Evolutionary conservation across 2,329 filamentous ascomycete species (phyloP).

Genomic region (Talaromyces sp.): DNA sequence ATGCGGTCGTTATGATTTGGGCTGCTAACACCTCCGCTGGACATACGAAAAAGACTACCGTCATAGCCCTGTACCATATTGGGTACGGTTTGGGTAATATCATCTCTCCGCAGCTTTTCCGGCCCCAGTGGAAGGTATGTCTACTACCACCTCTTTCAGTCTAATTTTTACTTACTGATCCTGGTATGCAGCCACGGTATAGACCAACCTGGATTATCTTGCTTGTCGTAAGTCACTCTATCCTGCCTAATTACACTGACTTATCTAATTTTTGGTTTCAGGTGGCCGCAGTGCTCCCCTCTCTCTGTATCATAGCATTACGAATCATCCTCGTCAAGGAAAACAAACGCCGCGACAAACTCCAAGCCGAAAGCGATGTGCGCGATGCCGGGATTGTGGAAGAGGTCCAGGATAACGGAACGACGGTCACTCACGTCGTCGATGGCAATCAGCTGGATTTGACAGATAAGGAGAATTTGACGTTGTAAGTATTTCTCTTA

Average conservation of each 20-base stretch:
- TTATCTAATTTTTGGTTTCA: slow-evolving; percentile 25
- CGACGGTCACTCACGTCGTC: slow-evolving; percentile 29
- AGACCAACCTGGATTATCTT: slow-evolving; percentile 27
- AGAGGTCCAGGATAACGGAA: slow-evolving; percentile 23
- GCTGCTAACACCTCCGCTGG: slow-evolving; percentile 39
- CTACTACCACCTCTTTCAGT: not conserved
- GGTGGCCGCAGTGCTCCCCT: slow-evolving; percentile 40
- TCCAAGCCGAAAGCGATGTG: slow-evolving; percentile 23
- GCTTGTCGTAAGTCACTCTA: slow-evolving; percentile 30
- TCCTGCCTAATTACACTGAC: slow-evolving; percentile 20
- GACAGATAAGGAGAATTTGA: slow-evolving; percentile 37
- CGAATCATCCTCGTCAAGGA: slow-evolving; percentile 41
- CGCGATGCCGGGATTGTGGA: slow-evolving; percentile 28
- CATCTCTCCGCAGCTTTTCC: slow-evolving; percentile 44
- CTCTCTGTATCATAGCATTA: slow-evolving; percentile 40
- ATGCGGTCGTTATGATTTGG: slow-evolving; percentile 42
- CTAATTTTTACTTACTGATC: not conserved
- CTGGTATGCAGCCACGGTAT: slow-evolving; percentile 20
- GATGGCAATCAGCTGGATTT: slow-evolving; percentile 38
- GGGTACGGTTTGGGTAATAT: slow-evolving; percentile 44
- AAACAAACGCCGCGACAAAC: slow-evolving; percentile 39
- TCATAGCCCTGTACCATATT: slow-evolving; percentile 25
- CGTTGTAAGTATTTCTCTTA: slow-evolving; percentile 20
- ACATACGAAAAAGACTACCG: slow-evolving; percentile 46
- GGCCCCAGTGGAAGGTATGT: slow-evolving; percentile 31